phyloP scores from a whole-genome alignment of 2,329 filamentous ascomycete species.

The Arthrobotrys conoides region DNA sequence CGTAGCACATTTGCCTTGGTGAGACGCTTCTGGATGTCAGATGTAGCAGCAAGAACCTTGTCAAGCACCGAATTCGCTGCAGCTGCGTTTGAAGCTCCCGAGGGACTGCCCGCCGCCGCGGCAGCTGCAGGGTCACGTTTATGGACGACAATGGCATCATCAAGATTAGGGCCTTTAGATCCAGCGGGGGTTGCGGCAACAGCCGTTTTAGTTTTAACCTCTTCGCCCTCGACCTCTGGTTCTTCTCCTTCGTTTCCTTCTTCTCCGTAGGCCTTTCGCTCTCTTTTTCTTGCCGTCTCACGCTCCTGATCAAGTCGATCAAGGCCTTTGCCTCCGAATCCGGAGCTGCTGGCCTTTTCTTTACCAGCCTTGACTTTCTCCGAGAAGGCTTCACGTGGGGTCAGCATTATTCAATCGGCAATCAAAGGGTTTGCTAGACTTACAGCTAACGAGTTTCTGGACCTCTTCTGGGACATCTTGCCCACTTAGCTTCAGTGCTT shows the following conservation, averaged over 20 bases:
- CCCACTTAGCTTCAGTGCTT: conserved; percentile 91
- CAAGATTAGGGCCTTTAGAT: conserved; percentile 71
- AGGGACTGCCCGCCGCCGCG: conserved; percentile 23
- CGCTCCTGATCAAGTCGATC: conserved; percentile 92
- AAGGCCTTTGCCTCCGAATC: conserved; percentile 94
- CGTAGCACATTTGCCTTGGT: conserved; percentile 91
- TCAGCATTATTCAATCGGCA: neutral
- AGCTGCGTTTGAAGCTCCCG: conserved; percentile 64
- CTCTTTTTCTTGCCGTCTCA: conserved; percentile 85
- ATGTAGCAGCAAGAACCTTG: conserved; percentile 90
- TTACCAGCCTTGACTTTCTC: conserved; percentile 94
- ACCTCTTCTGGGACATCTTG: conserved; percentile 82
- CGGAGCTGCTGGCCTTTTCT: conserved; percentile 84
- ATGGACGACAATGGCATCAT: conserved; percentile 80
- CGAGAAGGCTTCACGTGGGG: conserved; percentile 72
- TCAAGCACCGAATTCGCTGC: conserved; percentile 76
- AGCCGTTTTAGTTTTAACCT: conserved; percentile 63
- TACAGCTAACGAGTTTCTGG: conserved; percentile 72
- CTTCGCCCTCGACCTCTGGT: conserved; percentile 72
- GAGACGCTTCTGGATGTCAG: conserved; percentile 89
- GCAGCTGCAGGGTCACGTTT: conserved; percentile 72
- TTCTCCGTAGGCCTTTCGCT: conserved; percentile 90
- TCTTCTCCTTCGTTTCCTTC: conserved; percentile 84
- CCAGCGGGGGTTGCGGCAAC: conserved; percentile 65
- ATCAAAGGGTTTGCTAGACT: conserved; percentile 65